Conservation (phyloP, 1,284 basidiomycete genomes). For the Austroboletus sp. region DNA sequence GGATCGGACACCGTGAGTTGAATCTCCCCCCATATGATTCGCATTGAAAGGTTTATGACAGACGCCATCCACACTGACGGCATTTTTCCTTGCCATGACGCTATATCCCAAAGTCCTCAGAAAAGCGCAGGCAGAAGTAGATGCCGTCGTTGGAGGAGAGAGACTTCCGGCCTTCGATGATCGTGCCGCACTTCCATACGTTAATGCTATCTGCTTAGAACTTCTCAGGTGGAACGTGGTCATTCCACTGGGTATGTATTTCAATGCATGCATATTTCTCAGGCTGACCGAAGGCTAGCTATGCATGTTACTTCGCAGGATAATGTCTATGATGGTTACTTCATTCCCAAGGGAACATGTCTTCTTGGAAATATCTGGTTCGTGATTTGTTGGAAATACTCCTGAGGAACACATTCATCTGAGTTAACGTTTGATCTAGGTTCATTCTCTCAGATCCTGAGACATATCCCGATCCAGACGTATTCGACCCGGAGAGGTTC, state of each 20-base stretch:
- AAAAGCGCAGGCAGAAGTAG: constrained; percentile 16
- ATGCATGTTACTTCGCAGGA: constrained; percentile 33
- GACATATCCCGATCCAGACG: constrained; percentile 10
- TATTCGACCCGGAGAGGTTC: constrained; percentile 19
- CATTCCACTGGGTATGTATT: constrained; percentile 10
- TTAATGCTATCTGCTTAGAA: constrained; percentile 16
- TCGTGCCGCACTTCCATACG: constrained; percentile 11
- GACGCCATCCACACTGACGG: constrained; percentile 35
- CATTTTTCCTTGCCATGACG: constrained; percentile 20
- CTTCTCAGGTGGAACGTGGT: constrained; percentile 20
- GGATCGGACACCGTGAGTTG: constrained; percentile 16
- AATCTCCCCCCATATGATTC: constrained; percentile 11
- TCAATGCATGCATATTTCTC: too few species aligned
- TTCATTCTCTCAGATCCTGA: constrained; percentile 9
- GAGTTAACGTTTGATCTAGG: constrained; percentile 2
- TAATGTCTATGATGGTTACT: constrained; percentile 31
- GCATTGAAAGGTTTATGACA: background rate
- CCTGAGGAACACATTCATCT: too few species aligned
- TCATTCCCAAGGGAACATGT: constrained; percentile 35
- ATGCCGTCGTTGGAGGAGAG: constrained; percentile 11
- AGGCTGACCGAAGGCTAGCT: constrained; percentile 26
- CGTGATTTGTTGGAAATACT: background rate
- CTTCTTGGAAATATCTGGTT: constrained; percentile 22
- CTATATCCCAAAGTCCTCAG: constrained; percentile 10
- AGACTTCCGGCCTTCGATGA: constrained; percentile 16